Evolutionary conservation across 371 early-diverging fungal species (phyloP).

Genomic region (Basidiobolus meristosporus): DNA sequence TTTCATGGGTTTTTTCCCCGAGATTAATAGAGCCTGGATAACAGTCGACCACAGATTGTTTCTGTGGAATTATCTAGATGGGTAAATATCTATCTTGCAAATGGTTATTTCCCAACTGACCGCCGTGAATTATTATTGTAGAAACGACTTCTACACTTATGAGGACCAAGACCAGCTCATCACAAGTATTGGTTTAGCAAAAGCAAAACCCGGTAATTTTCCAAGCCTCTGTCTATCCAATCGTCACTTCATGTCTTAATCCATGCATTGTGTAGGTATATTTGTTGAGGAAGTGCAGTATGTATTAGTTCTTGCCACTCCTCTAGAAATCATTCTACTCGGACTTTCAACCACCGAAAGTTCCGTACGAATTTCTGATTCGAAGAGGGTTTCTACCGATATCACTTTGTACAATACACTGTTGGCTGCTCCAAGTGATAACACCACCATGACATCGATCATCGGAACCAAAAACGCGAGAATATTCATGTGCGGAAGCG

Average conservation of each 20-base stretch:
- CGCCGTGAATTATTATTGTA: conserved; percentile 3
- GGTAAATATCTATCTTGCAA: conserved; percentile 9
- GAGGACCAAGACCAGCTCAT: conserved; percentile 75
- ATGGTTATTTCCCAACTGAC: not conserved
- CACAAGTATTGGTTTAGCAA: conserved; percentile 55
- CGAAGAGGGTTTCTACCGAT: conserved; percentile 3
- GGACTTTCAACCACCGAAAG: conserved; percentile 23
- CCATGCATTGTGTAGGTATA: too few relatives aligned
- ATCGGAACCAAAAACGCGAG: conserved; percentile 58
- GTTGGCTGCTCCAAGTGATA: conserved; percentile 50
- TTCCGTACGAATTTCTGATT: too few relatives aligned
- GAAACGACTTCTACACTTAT: conserved; percentile 40
- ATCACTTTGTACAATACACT: conserved; percentile 42
- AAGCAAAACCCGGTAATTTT: conserved; percentile 33
- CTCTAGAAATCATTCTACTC: conserved; percentile 53
- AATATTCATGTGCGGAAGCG: conserved; percentile 68
- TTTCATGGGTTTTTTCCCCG: conserved; percentile 75
- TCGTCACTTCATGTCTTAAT: too few relatives aligned
- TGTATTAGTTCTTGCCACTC: conserved; percentile 69
- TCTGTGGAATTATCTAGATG: conserved; percentile 69
- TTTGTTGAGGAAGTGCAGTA: conserved; percentile 72
- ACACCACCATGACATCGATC: conserved; percentile 53
- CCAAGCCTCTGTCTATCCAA: not conserved
- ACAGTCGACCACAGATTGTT: conserved; percentile 69
- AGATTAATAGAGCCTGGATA: conserved; percentile 75